Base-by-base conservation (phyloP, 371 early-diverging fungal species). In the Umbelopsis sp. region DNA sequence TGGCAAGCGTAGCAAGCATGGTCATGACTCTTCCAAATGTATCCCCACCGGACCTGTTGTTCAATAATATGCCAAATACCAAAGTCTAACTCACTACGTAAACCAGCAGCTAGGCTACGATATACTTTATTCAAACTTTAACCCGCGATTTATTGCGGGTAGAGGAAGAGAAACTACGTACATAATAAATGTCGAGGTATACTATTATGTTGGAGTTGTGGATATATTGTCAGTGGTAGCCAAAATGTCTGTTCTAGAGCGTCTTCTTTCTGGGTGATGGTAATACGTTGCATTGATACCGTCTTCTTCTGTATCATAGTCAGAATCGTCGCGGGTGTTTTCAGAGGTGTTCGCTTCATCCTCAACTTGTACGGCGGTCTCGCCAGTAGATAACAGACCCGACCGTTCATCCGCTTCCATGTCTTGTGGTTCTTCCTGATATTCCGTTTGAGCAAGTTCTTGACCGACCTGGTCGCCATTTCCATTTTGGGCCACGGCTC, bases 201-300 rank as follows among this genome's bases (percentile, higher is more conserved):
- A 41, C 7, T 41, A 41, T 41, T 12, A 50, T 6, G 50, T 22
- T 25, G 52, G 24, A 9, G 52, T 22, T 25, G 29, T 29, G 12
- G 52, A 51, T 22, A 25, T 51, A 14, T 22, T 51, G 2, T 51
- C 52, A 22, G 29, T 29, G 8, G 52, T 11, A 18, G 29, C 35
- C 57, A 57, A 18, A 32, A 29, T 35, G 32, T 57, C 57, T 14
- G 65, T 67, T 63, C 68, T 76, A 44, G 85, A 84, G 16, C 72
- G 69, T 24, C 77, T 71, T 65, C 82, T 71, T 69, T 87, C 86
- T 12, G 88, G 86, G 48, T 87, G 88, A 68, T 87, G 88, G 68
- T 85, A 86, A 67, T 87, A 87, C 16, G 80, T 80, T 22, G 73
- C 73, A 48, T 74, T 73, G 18, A 72, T 71, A 29, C 68, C 69